Evolutionary conservation across 441 rosid species (phyloP).

Genomic region (Eutrema salsugineum): DNA sequence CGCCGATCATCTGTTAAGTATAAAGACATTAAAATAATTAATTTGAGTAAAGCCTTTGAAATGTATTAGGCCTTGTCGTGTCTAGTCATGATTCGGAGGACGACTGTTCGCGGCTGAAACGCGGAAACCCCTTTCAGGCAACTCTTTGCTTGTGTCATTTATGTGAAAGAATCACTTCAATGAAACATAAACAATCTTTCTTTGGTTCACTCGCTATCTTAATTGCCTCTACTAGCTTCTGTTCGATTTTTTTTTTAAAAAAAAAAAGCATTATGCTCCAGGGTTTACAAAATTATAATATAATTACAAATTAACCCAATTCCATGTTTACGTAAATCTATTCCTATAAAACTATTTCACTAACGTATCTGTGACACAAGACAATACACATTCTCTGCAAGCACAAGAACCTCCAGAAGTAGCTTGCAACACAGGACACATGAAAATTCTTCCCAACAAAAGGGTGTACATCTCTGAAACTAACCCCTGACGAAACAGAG

Average conservation of each 20-base stretch:
- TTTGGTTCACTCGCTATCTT: background rate
- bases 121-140: background rate
- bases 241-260: too few relatives aligned
- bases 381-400: background rate
- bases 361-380: background rate
- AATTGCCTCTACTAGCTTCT: background rate
- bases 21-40: background rate
- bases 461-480: slow-evolving; percentile 23
- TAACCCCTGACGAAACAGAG: background rate
- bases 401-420: background rate
- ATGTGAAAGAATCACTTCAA: background rate
- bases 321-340: background rate
- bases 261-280: background rate
- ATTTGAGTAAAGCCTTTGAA: background rate
- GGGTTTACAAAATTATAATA: background rate
- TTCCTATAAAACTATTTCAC: slow-evolving; percentile 9
- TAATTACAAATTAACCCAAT: slow-evolving; percentile 17
- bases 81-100: background rate
- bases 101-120: slow-evolving; percentile 2
- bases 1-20: too few relatives aligned
- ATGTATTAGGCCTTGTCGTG: background rate
- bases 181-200: background rate
- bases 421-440: slow-evolving; percentile 13
- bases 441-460: background rate
- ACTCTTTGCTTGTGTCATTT: slow-evolving; percentile 2